Evolutionary conservation across 139 green algal species (phyloP).

Genomic region (Coelastrella sp.): DNA sequence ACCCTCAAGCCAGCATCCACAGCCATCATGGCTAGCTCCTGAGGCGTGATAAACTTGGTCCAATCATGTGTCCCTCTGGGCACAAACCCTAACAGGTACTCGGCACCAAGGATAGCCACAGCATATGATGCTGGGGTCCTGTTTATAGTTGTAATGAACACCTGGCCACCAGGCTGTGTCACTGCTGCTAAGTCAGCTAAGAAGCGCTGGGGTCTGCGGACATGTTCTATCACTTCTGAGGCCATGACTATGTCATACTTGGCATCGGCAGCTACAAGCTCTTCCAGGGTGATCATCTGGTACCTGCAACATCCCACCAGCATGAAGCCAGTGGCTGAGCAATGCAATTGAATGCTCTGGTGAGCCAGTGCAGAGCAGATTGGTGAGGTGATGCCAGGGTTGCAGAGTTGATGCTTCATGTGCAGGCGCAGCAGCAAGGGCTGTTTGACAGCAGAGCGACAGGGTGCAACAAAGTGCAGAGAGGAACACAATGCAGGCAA

Average conservation of each 20-base stretch:
- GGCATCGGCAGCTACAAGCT: constrained; percentile 50
- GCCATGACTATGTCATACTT: constrained; percentile 74
- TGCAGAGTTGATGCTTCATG: too few species aligned
- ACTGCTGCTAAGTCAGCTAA: constrained; percentile 58
- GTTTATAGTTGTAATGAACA: constrained; percentile 93
- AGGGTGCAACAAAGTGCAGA: too few species aligned
- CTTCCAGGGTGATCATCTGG: constrained; percentile 63
- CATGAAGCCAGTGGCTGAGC: background rate
- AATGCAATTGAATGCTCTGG: background rate
- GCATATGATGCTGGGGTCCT: constrained; percentile 84
- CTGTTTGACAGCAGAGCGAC: too few species aligned
- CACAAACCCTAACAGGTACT: constrained; percentile 82
- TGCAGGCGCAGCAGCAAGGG: too few species aligned
- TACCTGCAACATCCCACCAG: constrained; percentile 51
- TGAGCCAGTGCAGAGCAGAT: background rate
- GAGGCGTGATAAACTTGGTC: constrained; percentile 92
- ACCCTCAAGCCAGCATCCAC: constrained; percentile 49
- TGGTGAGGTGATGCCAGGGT: background rate
- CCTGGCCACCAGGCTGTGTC: constrained; percentile 51
- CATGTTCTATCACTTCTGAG: constrained; percentile 75
- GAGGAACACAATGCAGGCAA: too few species aligned
- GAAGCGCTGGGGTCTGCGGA: constrained; percentile 65
- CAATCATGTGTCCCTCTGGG: constrained; percentile 90
- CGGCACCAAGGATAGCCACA: constrained; percentile 88
- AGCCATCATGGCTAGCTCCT: constrained; percentile 79